These are phyloP conservation scores for Urochloa ruziziensis DNA, from an alignment of 176 grass and related monocot genomes.

Conservation along the genomic window DNA sequence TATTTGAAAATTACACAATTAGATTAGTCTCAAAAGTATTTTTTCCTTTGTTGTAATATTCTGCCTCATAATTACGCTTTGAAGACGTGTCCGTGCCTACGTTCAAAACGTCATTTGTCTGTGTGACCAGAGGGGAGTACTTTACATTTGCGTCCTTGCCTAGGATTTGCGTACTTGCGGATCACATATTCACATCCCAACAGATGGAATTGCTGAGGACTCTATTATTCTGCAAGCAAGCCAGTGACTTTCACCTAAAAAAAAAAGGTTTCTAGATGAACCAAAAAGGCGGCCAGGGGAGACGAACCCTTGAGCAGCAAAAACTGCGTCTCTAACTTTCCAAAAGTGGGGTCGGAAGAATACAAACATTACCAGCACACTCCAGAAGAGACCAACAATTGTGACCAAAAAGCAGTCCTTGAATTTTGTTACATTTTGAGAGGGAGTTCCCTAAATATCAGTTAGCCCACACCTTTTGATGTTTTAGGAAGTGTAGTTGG, in stretches of 20 bases:
- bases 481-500: neutral
- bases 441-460: neutral
- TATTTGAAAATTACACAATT: no score
- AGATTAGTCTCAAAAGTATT: neutral
- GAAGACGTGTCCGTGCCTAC: neutral
- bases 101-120: neutral
- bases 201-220: neutral
- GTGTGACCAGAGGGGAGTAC: neutral
- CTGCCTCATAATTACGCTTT: no score
- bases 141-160: no score
- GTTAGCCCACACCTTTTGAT: neutral
- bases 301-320: slow-evolving; percentile 33
- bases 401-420: neutral
- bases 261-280: neutral
- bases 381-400: neutral
- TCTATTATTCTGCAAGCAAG: neutral
- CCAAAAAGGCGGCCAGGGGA: slow-evolving; percentile 24
- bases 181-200: no score
- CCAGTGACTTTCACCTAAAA: neutral
- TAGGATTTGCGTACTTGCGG: no score
- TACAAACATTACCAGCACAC: neutral
- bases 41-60: no score
- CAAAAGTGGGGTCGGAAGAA: slow-evolving; percentile 13
- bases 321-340: neutral
- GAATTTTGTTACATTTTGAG: neutral